These are phyloP conservation scores for Glycine latifolia DNA, from an alignment of 306 rosid genomes.

Conservation along the genomic window DNA sequence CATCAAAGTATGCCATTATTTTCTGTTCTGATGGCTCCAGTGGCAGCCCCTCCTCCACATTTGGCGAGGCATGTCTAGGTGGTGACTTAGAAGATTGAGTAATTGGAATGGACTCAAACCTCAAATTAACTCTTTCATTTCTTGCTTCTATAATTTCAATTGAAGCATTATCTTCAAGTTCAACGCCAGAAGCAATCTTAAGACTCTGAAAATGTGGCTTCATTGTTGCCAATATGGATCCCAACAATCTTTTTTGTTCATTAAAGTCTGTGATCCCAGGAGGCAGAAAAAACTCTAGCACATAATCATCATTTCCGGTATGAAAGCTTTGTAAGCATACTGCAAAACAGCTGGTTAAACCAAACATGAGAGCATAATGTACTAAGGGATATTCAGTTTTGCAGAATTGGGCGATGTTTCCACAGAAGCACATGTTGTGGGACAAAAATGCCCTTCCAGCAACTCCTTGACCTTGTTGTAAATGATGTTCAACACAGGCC, in stretches of 20 bases:
- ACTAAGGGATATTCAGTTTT: conserved; percentile 85
- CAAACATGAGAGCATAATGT: conserved; percentile 89
- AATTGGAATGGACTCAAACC: conserved; percentile 61
- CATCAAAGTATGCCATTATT: conserved; percentile 36
- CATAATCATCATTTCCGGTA: conserved; percentile 82
- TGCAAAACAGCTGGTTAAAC: conserved; percentile 71
- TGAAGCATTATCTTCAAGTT: conserved; percentile 57
- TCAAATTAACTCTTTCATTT: conserved; percentile 55
- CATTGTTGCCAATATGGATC: conserved; percentile 73
- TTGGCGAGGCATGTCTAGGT: conserved; percentile 46
- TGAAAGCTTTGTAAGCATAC: conserved; percentile 77
- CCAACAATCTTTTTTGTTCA: conserved; percentile 68
- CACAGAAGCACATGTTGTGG: conserved; percentile 69
- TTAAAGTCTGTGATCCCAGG: conserved; percentile 51
- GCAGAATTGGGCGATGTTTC: conserved; percentile 76
- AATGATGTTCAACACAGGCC: conserved; percentile 92
- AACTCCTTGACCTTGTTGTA: conserved; percentile 93
- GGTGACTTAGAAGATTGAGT: conserved; percentile 47
- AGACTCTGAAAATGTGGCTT: conserved; percentile 80
- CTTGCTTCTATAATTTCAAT: conserved; percentile 71
- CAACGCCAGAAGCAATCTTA: conserved; percentile 75
- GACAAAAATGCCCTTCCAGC: conserved; percentile 83
- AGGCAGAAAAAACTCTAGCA: conserved; percentile 86
- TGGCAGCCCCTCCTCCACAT: conserved; percentile 50
- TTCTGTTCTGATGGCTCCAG: conserved; percentile 50